Conservation (phyloP, 805 yeast genomes). For the Ogataea neopini region DNA sequence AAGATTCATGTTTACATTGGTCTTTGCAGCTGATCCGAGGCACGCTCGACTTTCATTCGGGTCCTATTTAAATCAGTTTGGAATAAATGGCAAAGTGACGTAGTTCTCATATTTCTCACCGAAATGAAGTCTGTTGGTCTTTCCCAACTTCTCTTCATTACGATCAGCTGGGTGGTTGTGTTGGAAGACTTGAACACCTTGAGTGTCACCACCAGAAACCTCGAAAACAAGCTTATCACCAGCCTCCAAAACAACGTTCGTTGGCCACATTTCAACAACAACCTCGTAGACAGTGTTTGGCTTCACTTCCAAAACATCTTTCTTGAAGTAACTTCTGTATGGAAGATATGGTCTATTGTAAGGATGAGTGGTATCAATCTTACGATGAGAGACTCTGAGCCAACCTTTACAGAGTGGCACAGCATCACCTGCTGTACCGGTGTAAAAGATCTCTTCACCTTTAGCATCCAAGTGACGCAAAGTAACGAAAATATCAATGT, state of each 20-base stretch:
- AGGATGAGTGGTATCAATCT: conserved; percentile 8
- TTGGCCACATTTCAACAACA: conserved; percentile 15
- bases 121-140: conserved; percentile 11
- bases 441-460: conserved; percentile 10
- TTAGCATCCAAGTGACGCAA: conserved; percentile 9
- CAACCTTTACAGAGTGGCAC: conserved; percentile 14
- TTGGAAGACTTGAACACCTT: conserved; percentile 11
- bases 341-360: conserved; percentile 9
- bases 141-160: conserved; percentile 10
- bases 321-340: conserved; percentile 9
- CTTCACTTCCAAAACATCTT: conserved; percentile 7
- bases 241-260: conserved; percentile 10
- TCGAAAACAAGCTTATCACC: conserved; percentile 14
- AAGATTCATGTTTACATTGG: too few species aligned
- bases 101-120: conserved; percentile 10
- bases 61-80: too few species aligned
- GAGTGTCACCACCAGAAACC: conserved; percentile 14
- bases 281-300: conserved; percentile 11
- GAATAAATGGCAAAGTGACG: conserved; percentile 10
- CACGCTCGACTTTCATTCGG: too few species aligned
- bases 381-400: conserved; percentile 12
- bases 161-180: conserved; percentile 15
- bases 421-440: conserved; percentile 16
- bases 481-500: conserved; percentile 14
- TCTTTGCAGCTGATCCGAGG: too few species aligned